These are phyloP conservation scores for Vitis rotundifolia DNA, from an alignment of 164 flowering plant species.

Conservation along the genomic window DNA sequence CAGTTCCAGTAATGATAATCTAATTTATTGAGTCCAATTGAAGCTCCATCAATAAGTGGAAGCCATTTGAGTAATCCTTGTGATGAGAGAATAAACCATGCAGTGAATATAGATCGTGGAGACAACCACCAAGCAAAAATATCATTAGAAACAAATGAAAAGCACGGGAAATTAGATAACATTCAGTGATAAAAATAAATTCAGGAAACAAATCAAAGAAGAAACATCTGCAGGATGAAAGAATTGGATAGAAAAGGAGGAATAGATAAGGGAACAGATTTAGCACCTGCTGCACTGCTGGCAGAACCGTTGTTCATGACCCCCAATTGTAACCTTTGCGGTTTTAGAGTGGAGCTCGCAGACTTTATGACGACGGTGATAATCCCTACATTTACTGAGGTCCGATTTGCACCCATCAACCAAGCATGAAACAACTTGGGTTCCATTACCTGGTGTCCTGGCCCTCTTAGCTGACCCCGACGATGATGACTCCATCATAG, in stretches of 20 bases:
- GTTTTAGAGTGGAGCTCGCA: slow-evolving; percentile 56
- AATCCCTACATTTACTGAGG: slow-evolving; percentile 54
- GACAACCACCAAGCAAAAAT: no score
- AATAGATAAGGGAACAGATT: not conserved
- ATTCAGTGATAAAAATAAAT: not conserved
- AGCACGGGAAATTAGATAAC: not conserved
- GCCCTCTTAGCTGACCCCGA: slow-evolving; percentile 36
- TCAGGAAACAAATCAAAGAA: not conserved
- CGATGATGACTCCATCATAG: slow-evolving; percentile 28
- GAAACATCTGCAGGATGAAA: no score
- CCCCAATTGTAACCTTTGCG: slow-evolving; percentile 37
- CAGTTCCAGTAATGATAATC: no score
- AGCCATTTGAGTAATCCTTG: no score
- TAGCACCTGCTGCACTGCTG: slow-evolving; percentile 58
- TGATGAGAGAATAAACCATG: no score
- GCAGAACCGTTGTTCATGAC: slow-evolving; percentile 50
- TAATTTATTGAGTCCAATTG: no score
- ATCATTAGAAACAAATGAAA: not conserved
- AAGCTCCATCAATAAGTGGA: no score
- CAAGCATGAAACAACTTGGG: slow-evolving; percentile 38
- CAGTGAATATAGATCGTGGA: no score
- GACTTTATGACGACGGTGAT: slow-evolving; percentile 56
- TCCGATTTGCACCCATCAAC: slow-evolving; percentile 55
- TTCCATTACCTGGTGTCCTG: slow-evolving; percentile 20
- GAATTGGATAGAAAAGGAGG: no score